Conservation (phyloP, 148 eudicot species). For the Chenopodium berlandieri region DNA sequence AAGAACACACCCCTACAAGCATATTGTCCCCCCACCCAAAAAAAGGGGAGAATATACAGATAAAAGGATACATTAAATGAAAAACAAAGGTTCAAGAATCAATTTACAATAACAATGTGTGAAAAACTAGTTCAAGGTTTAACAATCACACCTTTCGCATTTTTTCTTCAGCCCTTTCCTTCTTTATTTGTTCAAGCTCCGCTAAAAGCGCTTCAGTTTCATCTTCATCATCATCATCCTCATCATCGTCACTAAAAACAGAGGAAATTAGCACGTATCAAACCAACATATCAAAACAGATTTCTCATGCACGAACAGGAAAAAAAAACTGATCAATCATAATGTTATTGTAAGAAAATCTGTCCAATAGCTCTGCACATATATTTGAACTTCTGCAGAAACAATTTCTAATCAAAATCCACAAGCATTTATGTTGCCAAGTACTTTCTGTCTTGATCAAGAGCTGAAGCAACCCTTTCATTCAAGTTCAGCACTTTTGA, state of each 20-base stretch:
- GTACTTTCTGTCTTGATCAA: background rate
- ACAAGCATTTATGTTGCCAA: background rate
- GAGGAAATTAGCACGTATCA: background rate
- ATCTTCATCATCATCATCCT: conserved; percentile 88
- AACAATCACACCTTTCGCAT: conserved; percentile 41
- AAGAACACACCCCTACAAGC: background rate
- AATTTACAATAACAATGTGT: too few species aligned
- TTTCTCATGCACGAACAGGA: background rate
- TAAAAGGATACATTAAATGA: too few species aligned
- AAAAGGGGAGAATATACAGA: too few species aligned
- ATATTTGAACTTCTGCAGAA: background rate
- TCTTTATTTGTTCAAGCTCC: conserved; percentile 86
- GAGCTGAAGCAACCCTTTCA: background rate
- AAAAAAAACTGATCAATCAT: background rate
- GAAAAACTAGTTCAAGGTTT: background rate
- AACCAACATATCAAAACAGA: background rate
- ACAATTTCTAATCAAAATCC: background rate
- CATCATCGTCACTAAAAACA: conserved; percentile 60
- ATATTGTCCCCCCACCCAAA: too few species aligned
- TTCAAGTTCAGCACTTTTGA: background rate
- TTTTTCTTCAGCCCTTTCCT: conserved; percentile 92
- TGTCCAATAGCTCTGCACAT: background rate
- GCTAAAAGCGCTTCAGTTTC: conserved; percentile 93
- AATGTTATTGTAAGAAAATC: too few species aligned
- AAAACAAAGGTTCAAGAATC: too few species aligned